These are phyloP conservation scores for Massarina eburnea DNA, from an alignment of 2,329 filamentous ascomycete genomes.

Conservation along the genomic window DNA sequence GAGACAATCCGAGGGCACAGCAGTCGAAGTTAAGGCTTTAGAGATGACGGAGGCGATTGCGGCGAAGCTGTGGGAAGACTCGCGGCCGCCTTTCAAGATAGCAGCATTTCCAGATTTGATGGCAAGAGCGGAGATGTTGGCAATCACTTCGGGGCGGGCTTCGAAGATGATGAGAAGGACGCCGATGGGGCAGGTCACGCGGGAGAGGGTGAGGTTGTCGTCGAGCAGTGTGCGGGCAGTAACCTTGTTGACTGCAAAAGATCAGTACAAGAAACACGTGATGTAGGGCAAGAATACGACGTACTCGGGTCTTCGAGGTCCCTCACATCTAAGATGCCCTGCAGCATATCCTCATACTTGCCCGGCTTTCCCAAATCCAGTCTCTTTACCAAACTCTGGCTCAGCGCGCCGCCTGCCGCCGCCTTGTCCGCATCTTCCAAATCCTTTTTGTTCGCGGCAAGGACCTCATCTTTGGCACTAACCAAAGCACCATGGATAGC, in stretches of 20 bases:
- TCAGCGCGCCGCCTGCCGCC: constrained; percentile 73
- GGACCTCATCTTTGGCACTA: constrained; percentile 70
- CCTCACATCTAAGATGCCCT: constrained; percentile 87
- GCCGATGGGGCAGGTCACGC: constrained; percentile 91
- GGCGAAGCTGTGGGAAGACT: constrained; percentile 92
- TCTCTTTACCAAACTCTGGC: constrained; percentile 80
- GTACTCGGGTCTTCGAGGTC: constrained; percentile 81
- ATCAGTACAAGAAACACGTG: not conserved
- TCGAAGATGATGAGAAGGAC: constrained; percentile 99
- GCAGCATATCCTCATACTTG: constrained; percentile 97
- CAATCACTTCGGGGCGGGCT: constrained; percentile 95
- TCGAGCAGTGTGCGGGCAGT: constrained; percentile 84
- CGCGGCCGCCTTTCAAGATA: constrained; percentile 95
- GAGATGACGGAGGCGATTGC: constrained; percentile 88
- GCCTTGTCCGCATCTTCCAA: constrained; percentile 73
- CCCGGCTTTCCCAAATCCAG: constrained; percentile 83
- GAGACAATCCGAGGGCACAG: constrained; percentile 82
- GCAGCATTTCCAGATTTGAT: constrained; percentile 97
- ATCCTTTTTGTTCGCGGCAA: constrained; percentile 84
- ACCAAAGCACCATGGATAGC: constrained; percentile 78
- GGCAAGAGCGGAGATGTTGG: constrained; percentile 92
- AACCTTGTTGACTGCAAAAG: constrained; percentile 72
- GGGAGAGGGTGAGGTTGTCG: constrained; percentile 80
- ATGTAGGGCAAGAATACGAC: constrained; percentile 31
- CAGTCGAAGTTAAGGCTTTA: constrained; percentile 67